A percentile compares a stretch with the other conserved stretches of the same genome.
phyloP scores from a whole-genome alignment of 352 stramenopile species.

The Thalassiosira exigua region DNA sequence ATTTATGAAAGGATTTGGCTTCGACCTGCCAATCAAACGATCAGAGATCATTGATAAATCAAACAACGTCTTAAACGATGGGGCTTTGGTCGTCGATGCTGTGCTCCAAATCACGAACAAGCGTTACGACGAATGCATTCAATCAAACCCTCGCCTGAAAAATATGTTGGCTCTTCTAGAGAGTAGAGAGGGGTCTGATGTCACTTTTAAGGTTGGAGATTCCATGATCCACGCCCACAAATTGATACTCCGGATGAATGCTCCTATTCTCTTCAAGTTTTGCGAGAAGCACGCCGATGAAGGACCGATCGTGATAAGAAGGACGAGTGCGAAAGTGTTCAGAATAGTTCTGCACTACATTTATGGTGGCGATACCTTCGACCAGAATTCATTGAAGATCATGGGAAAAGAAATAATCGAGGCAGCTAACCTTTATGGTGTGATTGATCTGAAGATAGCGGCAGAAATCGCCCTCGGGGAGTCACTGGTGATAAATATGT shows the following conservation, averaged over 20 bases:
- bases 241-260: conserved; percentile 21
- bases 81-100: neutral
- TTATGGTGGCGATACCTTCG: conserved; percentile 16
- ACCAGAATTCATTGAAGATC: no score
- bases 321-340: conserved; percentile 7
- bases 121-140: neutral
- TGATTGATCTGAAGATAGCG: conserved; percentile 26
- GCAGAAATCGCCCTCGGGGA: conserved; percentile 19
- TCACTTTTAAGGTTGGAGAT: conserved; percentile 6
- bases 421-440: conserved; percentile 18
- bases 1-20: conserved; percentile 2
- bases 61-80: neutral
- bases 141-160: neutral
- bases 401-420: conserved; percentile 30
- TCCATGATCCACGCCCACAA: conserved; percentile 17
- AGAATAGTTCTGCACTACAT: conserved; percentile 13
- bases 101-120: neutral
- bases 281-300: neutral
- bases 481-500: conserved; percentile 1
- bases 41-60: conserved; percentile 4
- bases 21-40: neutral
- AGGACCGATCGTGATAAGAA: conserved; percentile 1
- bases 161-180: neutral
- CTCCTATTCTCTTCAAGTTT: neutral
- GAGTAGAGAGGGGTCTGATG: conserved; percentile 10